Evolutionary conservation across 2,329 filamentous ascomycete genomes (phyloP), one percentile per base, ranked within the genome.

Genomic region (Thermoascus crustaceus): DNA sequence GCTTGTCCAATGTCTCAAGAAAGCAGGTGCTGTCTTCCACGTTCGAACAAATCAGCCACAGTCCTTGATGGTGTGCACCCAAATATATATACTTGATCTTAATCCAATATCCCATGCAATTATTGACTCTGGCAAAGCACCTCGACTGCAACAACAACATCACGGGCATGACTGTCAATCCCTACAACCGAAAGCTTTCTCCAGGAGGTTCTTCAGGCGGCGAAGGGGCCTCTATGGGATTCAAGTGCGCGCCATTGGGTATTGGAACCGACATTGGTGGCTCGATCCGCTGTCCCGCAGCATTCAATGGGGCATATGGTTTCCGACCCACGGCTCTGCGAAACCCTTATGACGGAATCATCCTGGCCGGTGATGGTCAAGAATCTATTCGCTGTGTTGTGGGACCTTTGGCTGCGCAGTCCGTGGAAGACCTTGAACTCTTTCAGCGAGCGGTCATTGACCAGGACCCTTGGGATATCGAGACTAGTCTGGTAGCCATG

Each of bases 211-310:
- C 63, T 0, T 66, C 61, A 2, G 66, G 66, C 4, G 66, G 64
- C 6, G 66, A 69, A 34, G 63, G 63, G 2, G 62, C 61, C 5
- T 57, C 64, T 2, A 50, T 63, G 25, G 61, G 60, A 2, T 61
- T 68, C 19, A 52, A 56, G 26, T 64, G 64, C 20, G 60, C 62
- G 4, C 53, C 56, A 1, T 40, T 69, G 19, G 66, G 65, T 4
- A 48, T 71, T 13, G 68, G 67, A 2, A 66, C 63, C 4, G 67
- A 71, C 37, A 68, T 70, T 10, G 68, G 65, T 0, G 67, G 68
- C 3, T 67, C 63, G 5, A 61, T 71, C 17, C 57, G 67, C 5
- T 53, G 55, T 3, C 67, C 67, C 0, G 65, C 67, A 1, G 61
- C 60, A 0, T 68, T 67, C 39, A 65, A 60, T 18, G 66, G 67